Percentiles rank a stretch among this genome's conserved stretches.
Conservation (phyloP, 441 rosid species). For the Eruca vesicaria region DNA sequence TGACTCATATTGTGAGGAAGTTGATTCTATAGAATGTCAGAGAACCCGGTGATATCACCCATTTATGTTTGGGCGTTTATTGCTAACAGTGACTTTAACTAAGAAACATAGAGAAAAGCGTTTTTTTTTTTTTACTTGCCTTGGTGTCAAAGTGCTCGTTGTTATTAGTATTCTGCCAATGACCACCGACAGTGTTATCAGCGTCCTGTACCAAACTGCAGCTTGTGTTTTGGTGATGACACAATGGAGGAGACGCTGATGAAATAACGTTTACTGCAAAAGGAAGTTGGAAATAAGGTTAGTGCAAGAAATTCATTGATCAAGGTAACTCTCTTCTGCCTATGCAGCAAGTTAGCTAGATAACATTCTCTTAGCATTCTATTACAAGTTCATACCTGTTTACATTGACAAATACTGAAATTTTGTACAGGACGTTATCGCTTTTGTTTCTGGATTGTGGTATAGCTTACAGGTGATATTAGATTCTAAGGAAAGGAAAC, state of each 20-base stretch:
- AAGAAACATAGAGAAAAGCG: conserved; percentile 1
- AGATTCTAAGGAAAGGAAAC: not conserved
- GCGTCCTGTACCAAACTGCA: conserved; percentile 29
- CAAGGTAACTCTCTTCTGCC: not conserved
- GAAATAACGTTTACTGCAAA: conserved; percentile 24
- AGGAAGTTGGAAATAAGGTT: not conserved
- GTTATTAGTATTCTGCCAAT: conserved; percentile 37
- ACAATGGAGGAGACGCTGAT: conserved; percentile 38
- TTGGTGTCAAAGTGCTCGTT: conserved; percentile 37
- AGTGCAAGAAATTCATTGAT: conserved; percentile 6
- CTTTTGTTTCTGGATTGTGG: conserved; percentile 5
- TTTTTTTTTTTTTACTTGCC: conserved; percentile 42
- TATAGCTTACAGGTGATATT: not conserved
- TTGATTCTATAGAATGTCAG: not conserved
- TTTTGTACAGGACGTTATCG: not conserved
- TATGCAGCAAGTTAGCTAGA: conserved; percentile 1
- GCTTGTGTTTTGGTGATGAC: conserved; percentile 36
- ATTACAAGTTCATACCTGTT: not conserved
- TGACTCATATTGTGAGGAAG: not conserved
- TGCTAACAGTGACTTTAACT: conserved; percentile 3
- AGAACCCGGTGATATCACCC: not conserved
- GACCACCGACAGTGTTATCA: conserved; percentile 35
- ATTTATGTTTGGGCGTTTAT: not conserved
- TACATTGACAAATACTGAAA: not conserved
- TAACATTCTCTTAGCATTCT: not conserved